phyloP scores from a whole-genome alignment of 2,329 filamentous ascomycete species.

The Paramyrothecium sp. region DNA sequence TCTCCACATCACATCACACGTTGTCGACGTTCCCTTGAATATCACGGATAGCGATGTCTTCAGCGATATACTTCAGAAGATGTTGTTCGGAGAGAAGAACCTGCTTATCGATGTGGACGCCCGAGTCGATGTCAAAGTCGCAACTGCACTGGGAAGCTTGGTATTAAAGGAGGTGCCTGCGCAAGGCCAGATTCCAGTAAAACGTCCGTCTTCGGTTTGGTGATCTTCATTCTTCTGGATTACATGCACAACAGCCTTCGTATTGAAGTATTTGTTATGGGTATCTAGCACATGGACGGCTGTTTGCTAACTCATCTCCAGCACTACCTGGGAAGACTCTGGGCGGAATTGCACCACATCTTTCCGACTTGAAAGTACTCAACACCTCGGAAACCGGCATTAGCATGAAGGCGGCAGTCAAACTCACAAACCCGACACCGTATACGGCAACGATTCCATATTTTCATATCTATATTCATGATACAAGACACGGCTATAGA shows the following conservation, averaged over 20 bases:
- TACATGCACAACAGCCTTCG: slow-evolving; percentile 13
- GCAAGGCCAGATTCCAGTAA: slow-evolving; percentile 83
- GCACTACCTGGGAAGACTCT: slow-evolving; percentile 57
- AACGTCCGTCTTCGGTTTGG: slow-evolving; percentile 76
- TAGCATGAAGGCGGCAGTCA: slow-evolving; percentile 68
- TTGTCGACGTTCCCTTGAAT: slow-evolving; percentile 76
- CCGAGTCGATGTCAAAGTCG: slow-evolving; percentile 77
- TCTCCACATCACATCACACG: slow-evolving; percentile 72
- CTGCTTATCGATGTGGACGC: slow-evolving; percentile 76
- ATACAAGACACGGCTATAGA: slow-evolving; percentile 67
- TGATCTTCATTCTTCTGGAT: slow-evolving; percentile 24
- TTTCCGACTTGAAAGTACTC: slow-evolving; percentile 70
- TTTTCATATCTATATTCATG: slow-evolving; percentile 73
- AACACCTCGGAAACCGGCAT: slow-evolving; percentile 72
- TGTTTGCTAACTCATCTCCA: slow-evolving; percentile 38
- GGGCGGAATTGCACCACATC: slow-evolving; percentile 53
- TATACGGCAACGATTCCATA: slow-evolving; percentile 85
- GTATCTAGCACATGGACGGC: slow-evolving; percentile 16
- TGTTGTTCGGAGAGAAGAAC: slow-evolving; percentile 71
- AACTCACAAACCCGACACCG: slow-evolving; percentile 85
- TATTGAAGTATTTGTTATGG: slow-evolving; percentile 26
- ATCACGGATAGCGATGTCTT: slow-evolving; percentile 81
- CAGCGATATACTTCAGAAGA: slow-evolving; percentile 73
- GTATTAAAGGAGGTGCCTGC: slow-evolving; percentile 81
- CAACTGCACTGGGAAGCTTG: slow-evolving; percentile 78